Base-by-base conservation (phyloP, 495 filamentous ascomycete species). In the Xylaria bambusicola region DNA sequence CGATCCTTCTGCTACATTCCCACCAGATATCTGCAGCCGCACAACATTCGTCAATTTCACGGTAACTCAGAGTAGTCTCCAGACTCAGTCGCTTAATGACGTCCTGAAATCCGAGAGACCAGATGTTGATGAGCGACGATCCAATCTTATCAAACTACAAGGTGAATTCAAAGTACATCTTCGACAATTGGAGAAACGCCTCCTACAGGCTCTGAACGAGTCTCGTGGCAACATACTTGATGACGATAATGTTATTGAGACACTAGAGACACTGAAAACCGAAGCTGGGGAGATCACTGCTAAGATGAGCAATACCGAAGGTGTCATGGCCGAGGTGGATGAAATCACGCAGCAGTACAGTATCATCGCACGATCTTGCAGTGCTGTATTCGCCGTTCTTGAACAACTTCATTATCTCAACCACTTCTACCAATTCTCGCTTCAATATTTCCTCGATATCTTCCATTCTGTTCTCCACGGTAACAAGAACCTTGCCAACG, bases 31-130 rank as follows among this genome's bases (percentile, higher is more conserved):
- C 47, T 99, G 95, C 84, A 95, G 90, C 81, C 84, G 94, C 57
- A 97, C 94, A 12, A 99, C 94, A 0, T 95, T 99, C 73, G 94
- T 99, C 80, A 99, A 99, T 73, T 99, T 99, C 67, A 98, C 94
- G 2, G 92, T 99, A 54, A 99, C 94, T 7, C 93, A 97, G 72
- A 97, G 94, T 82, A 97, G 93, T 80, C 80, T 99, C 68, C 93
- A 96, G 73, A 97, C 94, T 10, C 94, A 98, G 77, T 97, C 93
- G 2, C 80, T 99, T 61, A 97, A 97, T 62, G 91, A 98, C 56
- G 93, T 97, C 20, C 79, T 99, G 66, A 98, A 97, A 71, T 95
- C 91, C 41, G 94, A 99, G 79, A 86, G 95, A 47, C 93, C 95
- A 23, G 94, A 99, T 75, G 92, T 99, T n/a, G 94, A 99, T 69